phyloP scores from a whole-genome alignment of 2,329 filamentous ascomycete genomes.

The Alternaria sp. region DNA sequence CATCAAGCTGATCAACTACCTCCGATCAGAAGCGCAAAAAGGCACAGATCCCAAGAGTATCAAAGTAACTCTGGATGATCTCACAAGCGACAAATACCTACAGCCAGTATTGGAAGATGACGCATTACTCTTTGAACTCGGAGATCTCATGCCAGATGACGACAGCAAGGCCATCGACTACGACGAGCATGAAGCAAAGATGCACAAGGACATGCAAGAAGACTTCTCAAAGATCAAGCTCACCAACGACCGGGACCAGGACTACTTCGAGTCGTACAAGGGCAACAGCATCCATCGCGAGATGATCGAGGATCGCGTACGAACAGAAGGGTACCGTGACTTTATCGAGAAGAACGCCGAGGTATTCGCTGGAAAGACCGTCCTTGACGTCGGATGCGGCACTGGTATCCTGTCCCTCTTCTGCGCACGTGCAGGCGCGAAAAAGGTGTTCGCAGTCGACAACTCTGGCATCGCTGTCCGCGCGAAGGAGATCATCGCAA shows the following conservation, averaged over 20 bases:
- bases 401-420: slow-evolving; percentile 91
- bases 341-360: slow-evolving; percentile 93
- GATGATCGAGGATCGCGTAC: slow-evolving; percentile 89
- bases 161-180: slow-evolving; percentile 40
- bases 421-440: slow-evolving; percentile 86
- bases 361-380: slow-evolving; percentile 82
- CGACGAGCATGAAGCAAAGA: slow-evolving; percentile 45
- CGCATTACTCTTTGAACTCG: slow-evolving; percentile 83
- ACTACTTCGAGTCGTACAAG: slow-evolving; percentile 70
- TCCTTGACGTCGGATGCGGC: slow-evolving; percentile 88
- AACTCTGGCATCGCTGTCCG: slow-evolving; percentile 90
- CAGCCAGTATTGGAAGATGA: slow-evolving; percentile 89
- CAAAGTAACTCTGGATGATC: slow-evolving; percentile 63
- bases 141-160: slow-evolving; percentile 66
- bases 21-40: slow-evolving; percentile 51
- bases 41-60: slow-evolving; percentile 51
- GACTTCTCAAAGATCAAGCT: slow-evolving; percentile 37
- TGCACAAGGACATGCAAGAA: slow-evolving; percentile 50
- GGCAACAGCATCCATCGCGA: slow-evolving; percentile 84
- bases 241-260: slow-evolving; percentile 58
- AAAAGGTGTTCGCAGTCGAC: slow-evolving; percentile 87
- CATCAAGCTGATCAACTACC: slow-evolving; percentile 55
- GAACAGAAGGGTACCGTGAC: slow-evolving; percentile 91
- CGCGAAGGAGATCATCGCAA: slow-evolving; percentile 81
- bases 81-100: slow-evolving; percentile 81